Evolutionary conservation across 495 filamentous ascomycete species (phyloP).

Genomic region (Lophiotrema nucula): DNA sequence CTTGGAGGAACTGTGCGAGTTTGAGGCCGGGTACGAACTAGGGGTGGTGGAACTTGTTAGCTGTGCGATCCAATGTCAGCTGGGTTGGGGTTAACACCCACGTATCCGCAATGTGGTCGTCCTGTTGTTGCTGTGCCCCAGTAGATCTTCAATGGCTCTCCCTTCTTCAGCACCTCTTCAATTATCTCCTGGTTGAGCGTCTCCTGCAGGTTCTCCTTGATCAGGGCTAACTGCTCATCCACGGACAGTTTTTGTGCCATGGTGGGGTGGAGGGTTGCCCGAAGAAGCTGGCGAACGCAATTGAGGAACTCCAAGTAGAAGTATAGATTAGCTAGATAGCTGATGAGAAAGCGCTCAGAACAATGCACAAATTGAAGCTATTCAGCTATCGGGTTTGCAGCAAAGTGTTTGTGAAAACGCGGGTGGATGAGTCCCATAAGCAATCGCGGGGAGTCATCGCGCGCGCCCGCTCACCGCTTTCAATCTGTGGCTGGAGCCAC

Average conservation of each 20-base stretch:
- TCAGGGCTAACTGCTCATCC: slow-evolving; percentile 62
- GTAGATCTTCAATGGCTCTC: slow-evolving; percentile 29
- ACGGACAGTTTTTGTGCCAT: slow-evolving; percentile 5
- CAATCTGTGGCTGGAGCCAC: neutral
- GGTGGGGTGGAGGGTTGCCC: neutral
- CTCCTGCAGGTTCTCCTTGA: slow-evolving; percentile 78
- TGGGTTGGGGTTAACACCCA: too few relatives aligned
- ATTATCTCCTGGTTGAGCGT: slow-evolving; percentile 84
- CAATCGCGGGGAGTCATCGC: slow-evolving; percentile 3
- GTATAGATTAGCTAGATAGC: too few relatives aligned
- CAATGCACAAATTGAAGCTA: too few relatives aligned
- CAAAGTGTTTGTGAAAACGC: too few relatives aligned
- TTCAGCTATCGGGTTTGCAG: too few relatives aligned
- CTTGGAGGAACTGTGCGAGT: slow-evolving; percentile 81
- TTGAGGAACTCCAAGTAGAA: too few relatives aligned
- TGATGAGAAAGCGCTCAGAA: too few relatives aligned
- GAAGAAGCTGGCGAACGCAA: neutral
- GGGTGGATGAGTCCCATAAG: too few relatives aligned
- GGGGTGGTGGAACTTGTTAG: too few relatives aligned
- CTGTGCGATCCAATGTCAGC: too few relatives aligned
- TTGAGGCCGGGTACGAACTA: slow-evolving; percentile 76
- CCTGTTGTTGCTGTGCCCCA: slow-evolving; percentile 75
- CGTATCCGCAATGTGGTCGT: slow-evolving; percentile 75
- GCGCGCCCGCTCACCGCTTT: neutral
- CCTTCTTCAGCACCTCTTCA: slow-evolving; percentile 63